These are phyloP conservation scores for Neodidymelliopsis sp. DNA, from an alignment of 2,329 filamentous ascomycete species.

Conservation along the genomic window DNA sequence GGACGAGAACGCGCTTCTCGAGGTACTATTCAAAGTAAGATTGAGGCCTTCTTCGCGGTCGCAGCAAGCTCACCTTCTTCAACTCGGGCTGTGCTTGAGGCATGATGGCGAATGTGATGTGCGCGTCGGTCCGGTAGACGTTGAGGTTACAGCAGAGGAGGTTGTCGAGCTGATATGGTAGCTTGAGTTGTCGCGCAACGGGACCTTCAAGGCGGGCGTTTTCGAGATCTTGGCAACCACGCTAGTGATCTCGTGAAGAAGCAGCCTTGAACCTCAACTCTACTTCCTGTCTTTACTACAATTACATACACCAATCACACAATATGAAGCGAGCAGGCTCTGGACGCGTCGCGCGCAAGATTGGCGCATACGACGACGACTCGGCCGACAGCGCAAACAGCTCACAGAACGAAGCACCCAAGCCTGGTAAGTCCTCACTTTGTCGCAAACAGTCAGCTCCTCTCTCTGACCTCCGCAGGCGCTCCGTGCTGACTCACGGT, in stretches of 20 bases:
- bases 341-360: conserved; percentile 76
- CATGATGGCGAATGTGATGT: conserved; percentile 66
- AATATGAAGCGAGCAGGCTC: conserved; percentile 66
- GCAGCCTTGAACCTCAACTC: conserved; percentile 7
- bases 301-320: neutral
- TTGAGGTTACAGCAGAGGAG: neutral
- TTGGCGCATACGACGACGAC: conserved; percentile 72
- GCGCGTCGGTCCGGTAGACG: conserved; percentile 1
- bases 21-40: conserved; percentile 74
- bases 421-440: conserved; percentile 51
- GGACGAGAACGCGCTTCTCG: conserved; percentile 97
- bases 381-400: conserved; percentile 38
- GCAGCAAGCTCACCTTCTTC: conserved; percentile 76
- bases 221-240: conserved; percentile 28
- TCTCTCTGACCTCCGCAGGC: conserved; percentile 45
- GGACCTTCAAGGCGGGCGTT: conserved; percentile 17
- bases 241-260: conserved; percentile 17
- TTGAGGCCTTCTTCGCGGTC: neutral
- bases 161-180: conserved; percentile 3
- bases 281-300: neutral
- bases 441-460: conserved; percentile 31
- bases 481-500: conserved; percentile 53
- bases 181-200: conserved; percentile 1
- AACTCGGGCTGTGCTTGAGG: conserved; percentile 98
- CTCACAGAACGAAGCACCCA: conserved; percentile 41